Percentiles rank a stretch among this genome's conserved stretches.
Conservation (phyloP, 805 yeast species). For the Kodamaea hsintzibuensis region DNA sequence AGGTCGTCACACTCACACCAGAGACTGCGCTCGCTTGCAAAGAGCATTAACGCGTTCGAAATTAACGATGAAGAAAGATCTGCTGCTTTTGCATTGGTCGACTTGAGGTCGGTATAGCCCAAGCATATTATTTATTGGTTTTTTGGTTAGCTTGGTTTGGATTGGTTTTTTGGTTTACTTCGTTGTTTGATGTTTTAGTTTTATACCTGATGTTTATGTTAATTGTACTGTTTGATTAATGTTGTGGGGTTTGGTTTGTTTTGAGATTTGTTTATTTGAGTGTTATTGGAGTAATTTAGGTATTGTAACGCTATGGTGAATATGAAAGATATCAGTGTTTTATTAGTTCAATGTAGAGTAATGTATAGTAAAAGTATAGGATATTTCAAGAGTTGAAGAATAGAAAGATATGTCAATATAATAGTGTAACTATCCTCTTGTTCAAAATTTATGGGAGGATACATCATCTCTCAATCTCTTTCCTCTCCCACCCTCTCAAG, state of each 20-base stretch:
- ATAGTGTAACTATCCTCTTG: too few relatives aligned
- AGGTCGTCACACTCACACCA: conserved; percentile 10
- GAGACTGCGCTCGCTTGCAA: conserved; percentile 8
- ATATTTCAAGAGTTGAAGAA: too few relatives aligned
- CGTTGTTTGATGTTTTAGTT: conserved; percentile 1
- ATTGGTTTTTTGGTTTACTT: neutral
- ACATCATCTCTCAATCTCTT: too few relatives aligned
- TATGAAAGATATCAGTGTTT: neutral
- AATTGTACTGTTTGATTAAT: neutral
- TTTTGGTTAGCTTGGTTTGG: neutral
- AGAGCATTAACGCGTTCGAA: conserved; percentile 5
- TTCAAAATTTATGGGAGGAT: too few relatives aligned
- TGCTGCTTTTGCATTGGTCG: conserved; percentile 69
- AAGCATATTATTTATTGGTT: neutral
- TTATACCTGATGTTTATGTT: conserved; percentile 1
- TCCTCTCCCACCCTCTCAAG: too few relatives aligned
- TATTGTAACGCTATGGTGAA: neutral
- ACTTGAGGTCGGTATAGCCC: conserved; percentile 33
- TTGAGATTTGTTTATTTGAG: neutral
- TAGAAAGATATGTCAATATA: too few relatives aligned
- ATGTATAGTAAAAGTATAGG: too few relatives aligned
- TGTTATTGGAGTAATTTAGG: neutral
- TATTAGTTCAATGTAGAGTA: neutral
- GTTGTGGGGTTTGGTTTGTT: neutral
- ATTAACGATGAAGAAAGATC: conserved; percentile 43